Percentiles rank a stretch among this genome's conserved stretches.
phyloP scores from a whole-genome alignment of 2,329 filamentous ascomycete genomes.

The Trichophyton schoenleinii region DNA sequence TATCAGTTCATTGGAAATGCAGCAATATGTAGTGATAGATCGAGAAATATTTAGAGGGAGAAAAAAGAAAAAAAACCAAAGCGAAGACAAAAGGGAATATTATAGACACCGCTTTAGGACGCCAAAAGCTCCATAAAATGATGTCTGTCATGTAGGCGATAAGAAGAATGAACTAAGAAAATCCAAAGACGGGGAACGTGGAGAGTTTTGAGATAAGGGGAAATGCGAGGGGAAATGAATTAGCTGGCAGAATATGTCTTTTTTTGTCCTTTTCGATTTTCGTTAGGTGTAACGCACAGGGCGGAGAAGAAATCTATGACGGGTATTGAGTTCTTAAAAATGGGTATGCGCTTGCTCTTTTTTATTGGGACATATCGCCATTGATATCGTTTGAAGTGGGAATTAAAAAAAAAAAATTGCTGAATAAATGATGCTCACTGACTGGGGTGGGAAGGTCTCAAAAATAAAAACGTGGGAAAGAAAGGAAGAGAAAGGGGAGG shows the following conservation, averaged over 20 bases:
- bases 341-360: constrained; percentile 9
- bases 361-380: constrained; percentile 7
- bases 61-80: neutral
- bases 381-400: neutral
- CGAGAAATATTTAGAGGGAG: neutral
- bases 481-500: neutral
- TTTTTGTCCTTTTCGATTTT: constrained; percentile 1
- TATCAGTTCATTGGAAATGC: neutral
- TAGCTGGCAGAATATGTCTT: neutral
- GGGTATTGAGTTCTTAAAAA: constrained; percentile 3
- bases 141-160: constrained; percentile 7
- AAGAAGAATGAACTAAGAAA: constrained; percentile 8
- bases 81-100: neutral
- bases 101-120: constrained; percentile 6
- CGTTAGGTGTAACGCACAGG: neutral
- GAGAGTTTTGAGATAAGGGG: constrained; percentile 6
- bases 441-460: neutral
- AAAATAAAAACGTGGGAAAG: neutral
- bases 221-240: constrained; percentile 7
- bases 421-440: neutral
- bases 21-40: neutral
- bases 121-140: constrained; percentile 6
- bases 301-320: neutral
- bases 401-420: neutral
- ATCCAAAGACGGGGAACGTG: neutral